phyloP scores from a whole-genome alignment of 192 early-diverging fungal species.

The Mortierella hygrophila region DNA sequence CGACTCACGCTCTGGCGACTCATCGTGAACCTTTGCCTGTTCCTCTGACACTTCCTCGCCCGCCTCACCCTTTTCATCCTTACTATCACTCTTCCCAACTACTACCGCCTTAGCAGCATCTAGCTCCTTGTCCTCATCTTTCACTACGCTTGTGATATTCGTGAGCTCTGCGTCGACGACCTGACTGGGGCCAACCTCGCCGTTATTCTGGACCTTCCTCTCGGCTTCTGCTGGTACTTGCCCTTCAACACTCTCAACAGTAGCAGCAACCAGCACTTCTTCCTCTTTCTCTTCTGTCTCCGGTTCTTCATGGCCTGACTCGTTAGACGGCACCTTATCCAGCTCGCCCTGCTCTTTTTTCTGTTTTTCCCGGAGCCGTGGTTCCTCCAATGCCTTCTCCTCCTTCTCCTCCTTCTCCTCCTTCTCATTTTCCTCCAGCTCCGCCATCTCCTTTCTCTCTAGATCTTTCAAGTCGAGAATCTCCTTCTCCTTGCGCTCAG shows the following conservation, averaged over 20 bases:
- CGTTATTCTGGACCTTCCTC: neutral
- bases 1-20: neutral
- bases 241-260: neutral
- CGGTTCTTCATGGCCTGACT: neutral
- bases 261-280: neutral
- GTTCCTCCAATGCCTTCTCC: neutral
- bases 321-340: slow-evolving; percentile 1
- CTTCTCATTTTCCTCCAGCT: slow-evolving; percentile 15
- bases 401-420: slow-evolving; percentile 17
- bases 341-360: slow-evolving; percentile 13
- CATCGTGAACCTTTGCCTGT: neutral
- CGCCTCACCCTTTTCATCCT: slow-evolving; percentile 6
- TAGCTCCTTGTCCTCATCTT: neutral
- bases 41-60: neutral
- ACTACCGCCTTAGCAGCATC: neutral
- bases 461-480: neutral
- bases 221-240: neutral
- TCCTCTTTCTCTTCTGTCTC: slow-evolving; percentile 3
- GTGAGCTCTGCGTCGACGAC: neutral
- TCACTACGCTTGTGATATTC: neutral
- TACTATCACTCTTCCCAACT: neutral
- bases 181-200: neutral
- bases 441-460: slow-evolving; percentile 14
- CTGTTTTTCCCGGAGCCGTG: neutral
- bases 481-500: neutral